These are phyloP conservation scores for Hericium alpestre DNA, from an alignment of 768 basidiomycete species.

Conservation along the genomic window DNA sequence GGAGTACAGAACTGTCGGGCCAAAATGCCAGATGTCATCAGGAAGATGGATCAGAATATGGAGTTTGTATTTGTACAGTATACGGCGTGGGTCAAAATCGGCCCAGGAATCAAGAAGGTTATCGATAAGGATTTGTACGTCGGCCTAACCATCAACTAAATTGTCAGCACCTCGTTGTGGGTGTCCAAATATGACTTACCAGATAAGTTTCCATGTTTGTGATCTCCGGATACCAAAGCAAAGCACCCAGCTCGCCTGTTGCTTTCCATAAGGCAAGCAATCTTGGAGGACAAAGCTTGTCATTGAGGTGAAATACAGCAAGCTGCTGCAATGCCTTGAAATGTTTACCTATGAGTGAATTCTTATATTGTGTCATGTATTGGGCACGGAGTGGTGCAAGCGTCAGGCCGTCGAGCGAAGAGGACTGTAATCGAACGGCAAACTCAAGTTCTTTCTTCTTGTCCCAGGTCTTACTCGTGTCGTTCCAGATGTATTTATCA, in stretches of 20 bases:
- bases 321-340: slow-evolving; percentile 25
- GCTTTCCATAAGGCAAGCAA: slow-evolving; percentile 19
- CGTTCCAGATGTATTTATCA: slow-evolving; percentile 25
- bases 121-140: slow-evolving; percentile 9
- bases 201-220: slow-evolving; percentile 19
- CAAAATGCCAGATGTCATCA: slow-evolving; percentile 21
- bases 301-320: slow-evolving; percentile 19
- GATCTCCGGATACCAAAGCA: slow-evolving; percentile 23
- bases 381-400: slow-evolving; percentile 17
- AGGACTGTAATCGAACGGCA: slow-evolving; percentile 17
- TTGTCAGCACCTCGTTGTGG: background rate
- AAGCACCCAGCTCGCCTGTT: slow-evolving; percentile 20
- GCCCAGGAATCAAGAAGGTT: slow-evolving; percentile 17
- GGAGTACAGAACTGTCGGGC: slow-evolving; percentile 21
- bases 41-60: slow-evolving; percentile 23
- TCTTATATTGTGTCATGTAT: slow-evolving; percentile 26
- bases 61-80: slow-evolving; percentile 22
- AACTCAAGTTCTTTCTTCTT: slow-evolving; percentile 16
- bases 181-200: slow-evolving; percentile 7
- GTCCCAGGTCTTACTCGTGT: slow-evolving; percentile 15
- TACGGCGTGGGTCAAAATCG: slow-evolving; percentile 16
- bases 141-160: background rate
- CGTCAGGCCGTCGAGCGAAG: slow-evolving; percentile 19
- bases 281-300: background rate
- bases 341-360: slow-evolving; percentile 26